Conservation (phyloP, 2,329 filamentous ascomycete species). For the Epichloe elymi region DNA sequence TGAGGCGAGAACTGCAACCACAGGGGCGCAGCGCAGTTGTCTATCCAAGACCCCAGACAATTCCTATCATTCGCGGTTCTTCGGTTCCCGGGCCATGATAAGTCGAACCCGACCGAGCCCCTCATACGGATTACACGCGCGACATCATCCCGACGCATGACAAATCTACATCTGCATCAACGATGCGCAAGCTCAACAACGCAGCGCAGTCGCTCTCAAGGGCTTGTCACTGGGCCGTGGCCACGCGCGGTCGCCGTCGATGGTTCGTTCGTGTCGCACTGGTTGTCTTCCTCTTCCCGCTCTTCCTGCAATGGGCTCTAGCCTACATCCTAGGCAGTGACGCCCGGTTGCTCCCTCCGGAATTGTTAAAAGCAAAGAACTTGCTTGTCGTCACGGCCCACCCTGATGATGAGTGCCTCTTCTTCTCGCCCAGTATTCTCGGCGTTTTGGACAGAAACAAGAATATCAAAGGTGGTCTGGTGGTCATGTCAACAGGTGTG, state of each 20-base stretch:
- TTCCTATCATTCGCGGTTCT: not conserved
- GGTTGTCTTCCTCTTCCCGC: slow-evolving; percentile 10
- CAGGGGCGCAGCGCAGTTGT: too few species aligned
- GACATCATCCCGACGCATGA: not conserved
- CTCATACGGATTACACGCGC: too few species aligned
- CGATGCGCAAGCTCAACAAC: slow-evolving; percentile 4
- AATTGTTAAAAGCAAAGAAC: slow-evolving; percentile 20
- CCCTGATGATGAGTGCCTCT: slow-evolving; percentile 26
- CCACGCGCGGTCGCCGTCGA: slow-evolving; percentile 10
- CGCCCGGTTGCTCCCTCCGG: slow-evolving; percentile 21
- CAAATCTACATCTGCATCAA: not conserved
- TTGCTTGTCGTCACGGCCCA: slow-evolving; percentile 26
- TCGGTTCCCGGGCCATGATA: not conserved
- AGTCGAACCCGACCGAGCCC: too few species aligned
- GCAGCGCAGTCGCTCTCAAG: slow-evolving; percentile 4
- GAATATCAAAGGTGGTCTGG: slow-evolving; percentile 12
- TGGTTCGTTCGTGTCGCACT: slow-evolving; percentile 8
- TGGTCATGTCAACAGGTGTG: slow-evolving; percentile 20
- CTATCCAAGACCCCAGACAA: too few species aligned
- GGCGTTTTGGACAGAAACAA: slow-evolving; percentile 18
- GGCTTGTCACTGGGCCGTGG: slow-evolving; percentile 8
- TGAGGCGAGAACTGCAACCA: too few species aligned
- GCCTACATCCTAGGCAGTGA: slow-evolving; percentile 23
- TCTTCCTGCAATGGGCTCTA: slow-evolving; percentile 22
- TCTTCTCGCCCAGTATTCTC: slow-evolving; percentile 19